These are phyloP conservation scores for Raffaelea deltoideospora DNA, from an alignment of 2,329 filamentous ascomycete genomes.

Conservation along the genomic window DNA sequence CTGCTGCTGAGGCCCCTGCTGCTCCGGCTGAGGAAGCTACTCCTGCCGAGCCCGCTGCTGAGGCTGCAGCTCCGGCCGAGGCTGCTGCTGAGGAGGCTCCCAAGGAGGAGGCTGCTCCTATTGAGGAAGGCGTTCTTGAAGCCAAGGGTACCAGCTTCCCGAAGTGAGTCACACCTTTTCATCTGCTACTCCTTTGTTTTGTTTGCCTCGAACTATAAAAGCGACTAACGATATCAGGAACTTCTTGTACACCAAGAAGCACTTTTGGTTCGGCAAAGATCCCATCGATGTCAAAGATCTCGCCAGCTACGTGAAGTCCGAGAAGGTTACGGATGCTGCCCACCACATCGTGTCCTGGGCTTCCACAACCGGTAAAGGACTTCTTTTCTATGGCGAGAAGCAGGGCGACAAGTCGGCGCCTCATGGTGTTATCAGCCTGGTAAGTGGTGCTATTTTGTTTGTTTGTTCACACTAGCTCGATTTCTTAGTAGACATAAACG, in stretches of 20 bases:
- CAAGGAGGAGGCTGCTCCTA: conserved; percentile 28
- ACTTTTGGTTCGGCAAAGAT: conserved; percentile 70
- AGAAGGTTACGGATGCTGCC: conserved; percentile 64
- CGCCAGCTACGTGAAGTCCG: conserved; percentile 63
- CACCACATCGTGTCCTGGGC: conserved; percentile 81
- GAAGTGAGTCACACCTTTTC: no score
- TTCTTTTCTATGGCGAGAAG: conserved; percentile 82
- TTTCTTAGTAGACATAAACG: neutral
- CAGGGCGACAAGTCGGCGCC: conserved; percentile 67
- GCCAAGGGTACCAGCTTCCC: conserved; percentile 79
- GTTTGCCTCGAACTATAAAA: neutral
- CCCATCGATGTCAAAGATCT: conserved; percentile 61
- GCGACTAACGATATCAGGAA: conserved; percentile 40
- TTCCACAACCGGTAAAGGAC: conserved; percentile 84
- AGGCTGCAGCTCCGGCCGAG: conserved; percentile 22
- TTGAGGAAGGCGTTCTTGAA: conserved; percentile 71
- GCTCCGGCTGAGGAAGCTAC: conserved; percentile 9
- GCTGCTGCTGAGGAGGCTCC: conserved; percentile 23
- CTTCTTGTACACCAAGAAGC: conserved; percentile 81
- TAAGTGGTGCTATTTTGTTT: conserved; percentile 31
- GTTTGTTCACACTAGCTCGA: neutral
- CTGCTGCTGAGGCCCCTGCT: conserved; percentile 1
- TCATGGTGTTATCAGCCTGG: conserved; percentile 70
- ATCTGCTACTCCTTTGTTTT: no score
- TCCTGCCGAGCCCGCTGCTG: conserved; percentile 21